Conservation (phyloP, 129 eudicot genomes). For the Escallonia herrerae region DNA sequence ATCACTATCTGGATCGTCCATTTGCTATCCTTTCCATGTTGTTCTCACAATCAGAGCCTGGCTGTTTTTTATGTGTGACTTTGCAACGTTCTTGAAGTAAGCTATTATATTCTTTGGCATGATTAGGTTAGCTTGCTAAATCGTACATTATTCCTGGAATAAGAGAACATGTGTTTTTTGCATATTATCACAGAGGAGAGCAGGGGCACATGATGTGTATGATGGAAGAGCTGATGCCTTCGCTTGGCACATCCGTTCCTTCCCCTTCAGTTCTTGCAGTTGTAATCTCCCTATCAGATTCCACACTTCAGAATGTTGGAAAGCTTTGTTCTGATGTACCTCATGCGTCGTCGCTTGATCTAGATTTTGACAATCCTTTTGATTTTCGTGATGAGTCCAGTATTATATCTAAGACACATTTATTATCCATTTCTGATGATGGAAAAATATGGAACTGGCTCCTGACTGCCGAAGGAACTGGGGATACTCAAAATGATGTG, state of each 20-base stretch:
- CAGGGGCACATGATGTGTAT: constrained; percentile 70
- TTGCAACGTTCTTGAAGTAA: background rate
- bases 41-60: background rate
- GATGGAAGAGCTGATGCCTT: constrained; percentile 87
- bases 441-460: constrained; percentile 98
- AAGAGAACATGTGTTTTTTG: constrained; percentile 26
- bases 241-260: constrained; percentile 73
- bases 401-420: constrained; percentile 57
- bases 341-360: constrained; percentile 30
- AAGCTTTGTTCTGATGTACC: constrained; percentile 49
- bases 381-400: constrained; percentile 67
- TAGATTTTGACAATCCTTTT: constrained; percentile 73
- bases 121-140: constrained; percentile 6
- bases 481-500: constrained; percentile 34
- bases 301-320: constrained; percentile 59
- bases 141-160: constrained; percentile 10
- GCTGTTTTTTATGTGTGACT: background rate
- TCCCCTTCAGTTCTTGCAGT: constrained; percentile 81
- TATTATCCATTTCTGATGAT: constrained; percentile 87
- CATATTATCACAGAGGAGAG: constrained; percentile 60
- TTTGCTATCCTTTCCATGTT: no score
- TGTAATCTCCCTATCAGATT: constrained; percentile 64
- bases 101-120: background rate
- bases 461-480: constrained; percentile 61
- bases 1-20: no score